Percentiles rank a stretch among this genome's conserved stretches.
These are phyloP conservation scores for Globisporangium polare DNA, from an alignment of 352 stramenopile genomes.

Conservation along the genomic window DNA sequence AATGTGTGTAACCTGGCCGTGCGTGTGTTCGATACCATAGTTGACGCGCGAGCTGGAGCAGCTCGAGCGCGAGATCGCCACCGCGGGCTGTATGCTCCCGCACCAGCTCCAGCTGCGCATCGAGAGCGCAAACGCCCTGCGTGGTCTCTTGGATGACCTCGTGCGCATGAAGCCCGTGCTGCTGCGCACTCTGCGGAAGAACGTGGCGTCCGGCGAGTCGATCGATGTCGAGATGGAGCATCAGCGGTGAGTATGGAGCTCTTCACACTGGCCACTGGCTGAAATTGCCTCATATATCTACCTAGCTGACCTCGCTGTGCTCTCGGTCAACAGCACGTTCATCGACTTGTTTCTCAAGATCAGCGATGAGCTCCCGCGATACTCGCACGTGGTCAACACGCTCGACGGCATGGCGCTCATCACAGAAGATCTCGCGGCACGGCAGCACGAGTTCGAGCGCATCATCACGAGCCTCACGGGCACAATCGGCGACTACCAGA, in stretches of 20 bases:
- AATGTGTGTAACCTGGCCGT: neutral
- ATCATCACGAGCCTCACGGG: conserved; percentile 18
- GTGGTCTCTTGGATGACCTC: conserved; percentile 24
- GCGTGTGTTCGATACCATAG: conserved; percentile 12
- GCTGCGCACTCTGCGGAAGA: conserved; percentile 33
- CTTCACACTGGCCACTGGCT: neutral
- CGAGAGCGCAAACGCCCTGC: conserved; percentile 17
- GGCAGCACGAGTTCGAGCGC: conserved; percentile 24
- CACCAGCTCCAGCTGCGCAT: conserved; percentile 27
- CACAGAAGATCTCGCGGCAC: conserved; percentile 7
- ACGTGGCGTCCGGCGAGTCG: conserved; percentile 21
- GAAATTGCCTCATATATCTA: neutral
- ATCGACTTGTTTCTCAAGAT: conserved; percentile 52
- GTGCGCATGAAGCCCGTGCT: conserved; percentile 36
- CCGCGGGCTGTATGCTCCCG: conserved; percentile 20
- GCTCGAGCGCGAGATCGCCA: conserved; percentile 26
- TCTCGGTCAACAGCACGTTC: conserved; percentile 24
- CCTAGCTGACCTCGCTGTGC: neutral
- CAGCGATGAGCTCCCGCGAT: conserved; percentile 33
- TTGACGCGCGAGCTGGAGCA: conserved; percentile 33
- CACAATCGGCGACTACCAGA: conserved; percentile 24
- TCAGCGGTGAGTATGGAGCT: conserved; percentile 22
- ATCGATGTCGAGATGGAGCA: conserved; percentile 42
- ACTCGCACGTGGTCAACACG: conserved; percentile 22
- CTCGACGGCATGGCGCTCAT: conserved; percentile 17